A percentile compares a stretch with the other conserved stretches of the same genome.
phyloP scores from a whole-genome alignment of 1,284 basidiomycete genomes.

The Volvariella surrecta region DNA sequence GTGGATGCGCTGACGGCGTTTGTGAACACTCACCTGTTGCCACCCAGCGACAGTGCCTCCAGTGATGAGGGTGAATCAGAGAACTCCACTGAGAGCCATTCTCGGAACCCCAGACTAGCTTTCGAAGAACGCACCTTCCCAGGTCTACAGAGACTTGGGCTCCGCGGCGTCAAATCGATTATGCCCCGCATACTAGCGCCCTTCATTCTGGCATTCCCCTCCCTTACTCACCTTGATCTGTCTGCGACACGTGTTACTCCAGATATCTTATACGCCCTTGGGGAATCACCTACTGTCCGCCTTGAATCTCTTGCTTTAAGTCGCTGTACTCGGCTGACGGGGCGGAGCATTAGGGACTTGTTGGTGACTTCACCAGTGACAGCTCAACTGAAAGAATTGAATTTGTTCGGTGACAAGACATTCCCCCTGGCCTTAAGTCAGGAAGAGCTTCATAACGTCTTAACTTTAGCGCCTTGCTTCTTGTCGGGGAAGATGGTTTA shows the following conservation, averaged over 20 bases:
- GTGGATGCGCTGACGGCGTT: slow-evolving; percentile 80
- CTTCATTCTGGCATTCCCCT: slow-evolving; percentile 81
- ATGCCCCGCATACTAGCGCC: slow-evolving; percentile 65
- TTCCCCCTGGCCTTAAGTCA: slow-evolving; percentile 74
- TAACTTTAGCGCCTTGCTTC: slow-evolving; percentile 79
- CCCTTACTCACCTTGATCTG: slow-evolving; percentile 85
- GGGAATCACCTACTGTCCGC: slow-evolving; percentile 51
- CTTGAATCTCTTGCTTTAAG: slow-evolving; percentile 83
- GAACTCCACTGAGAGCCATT: slow-evolving; percentile 15
- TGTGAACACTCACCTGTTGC: slow-evolving; percentile 60
- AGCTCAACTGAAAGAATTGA: slow-evolving; percentile 66
- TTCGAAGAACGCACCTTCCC: slow-evolving; percentile 58
- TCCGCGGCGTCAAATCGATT: slow-evolving; percentile 79
- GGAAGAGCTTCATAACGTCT: slow-evolving; percentile 62
- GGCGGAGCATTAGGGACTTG: slow-evolving; percentile 72
- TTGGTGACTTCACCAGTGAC: slow-evolving; percentile 66
- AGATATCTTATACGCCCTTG: slow-evolving; percentile 66
- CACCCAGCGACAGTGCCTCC: slow-evolving; percentile 35
- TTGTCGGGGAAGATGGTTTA: slow-evolving; percentile 70
- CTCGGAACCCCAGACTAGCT: slow-evolving; percentile 23
- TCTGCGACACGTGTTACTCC: slow-evolving; percentile 80
- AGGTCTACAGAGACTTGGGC: slow-evolving; percentile 73
- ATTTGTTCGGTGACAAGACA: slow-evolving; percentile 84
- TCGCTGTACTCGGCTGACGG: slow-evolving; percentile 79
- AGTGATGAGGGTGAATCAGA: slow-evolving; percentile 39